phyloP scores from a whole-genome alignment of 306 rosid genomes.

The Cucurbita maxima region DNA sequence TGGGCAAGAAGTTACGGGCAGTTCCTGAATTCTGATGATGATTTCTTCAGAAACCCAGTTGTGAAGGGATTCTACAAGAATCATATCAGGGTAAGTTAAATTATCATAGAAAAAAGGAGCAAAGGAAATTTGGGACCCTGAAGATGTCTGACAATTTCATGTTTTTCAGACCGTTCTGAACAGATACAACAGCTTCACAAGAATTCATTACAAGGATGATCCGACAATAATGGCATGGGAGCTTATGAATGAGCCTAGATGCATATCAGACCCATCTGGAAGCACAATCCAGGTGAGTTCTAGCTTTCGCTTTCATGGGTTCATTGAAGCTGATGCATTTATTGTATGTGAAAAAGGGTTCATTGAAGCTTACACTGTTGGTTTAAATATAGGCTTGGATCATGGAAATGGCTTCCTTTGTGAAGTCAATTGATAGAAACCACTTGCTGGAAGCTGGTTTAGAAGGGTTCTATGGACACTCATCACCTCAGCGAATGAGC shows the following conservation, averaged over 20 bases:
- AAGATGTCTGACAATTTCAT: neutral
- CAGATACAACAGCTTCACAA: constrained; percentile 57
- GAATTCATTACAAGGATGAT: constrained; percentile 66
- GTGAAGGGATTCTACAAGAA: constrained; percentile 67
- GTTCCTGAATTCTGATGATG: constrained; percentile 68
- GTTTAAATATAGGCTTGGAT: constrained; percentile 57
- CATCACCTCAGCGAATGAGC: constrained; percentile 55
- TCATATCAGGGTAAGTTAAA: constrained; percentile 47
- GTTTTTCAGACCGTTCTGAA: constrained; percentile 50
- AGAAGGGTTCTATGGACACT: constrained; percentile 81
- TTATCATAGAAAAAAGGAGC: neutral
- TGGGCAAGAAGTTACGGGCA: constrained; percentile 85
- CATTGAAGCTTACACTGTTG: neutral
- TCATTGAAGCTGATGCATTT: neutral
- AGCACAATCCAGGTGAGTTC: constrained; percentile 63
- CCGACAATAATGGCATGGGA: constrained; percentile 98
- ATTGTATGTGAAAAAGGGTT: neutral
- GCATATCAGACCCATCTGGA: constrained; percentile 87
- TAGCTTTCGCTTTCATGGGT: neutral
- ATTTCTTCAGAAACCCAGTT: constrained; percentile 61
- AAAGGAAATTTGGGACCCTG: neutral
- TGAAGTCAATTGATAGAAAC: constrained; percentile 73
- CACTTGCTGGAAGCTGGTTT: constrained; percentile 81
- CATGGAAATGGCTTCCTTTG: constrained; percentile 73
- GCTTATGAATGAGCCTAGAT: constrained; percentile 86